A percentile compares a stretch with the other conserved stretches of the same genome.
Conservation (phyloP, 108 stramenopile genomes). For the Pseudonitzschia delicatissima region DNA sequence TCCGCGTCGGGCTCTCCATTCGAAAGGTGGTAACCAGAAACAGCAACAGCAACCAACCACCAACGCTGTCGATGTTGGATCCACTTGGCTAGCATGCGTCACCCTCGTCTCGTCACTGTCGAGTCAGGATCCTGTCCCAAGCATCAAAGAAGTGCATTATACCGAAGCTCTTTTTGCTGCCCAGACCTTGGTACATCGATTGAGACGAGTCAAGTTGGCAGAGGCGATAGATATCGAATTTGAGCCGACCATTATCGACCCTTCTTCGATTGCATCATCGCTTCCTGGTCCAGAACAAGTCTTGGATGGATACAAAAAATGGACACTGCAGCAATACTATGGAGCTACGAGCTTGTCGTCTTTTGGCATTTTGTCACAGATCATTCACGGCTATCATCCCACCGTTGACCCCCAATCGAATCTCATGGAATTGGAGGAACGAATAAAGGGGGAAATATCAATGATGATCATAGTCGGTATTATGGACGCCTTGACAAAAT, state of each 20-base stretch:
- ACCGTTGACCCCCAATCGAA: not conserved
- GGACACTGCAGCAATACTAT: slow-evolving; percentile 3
- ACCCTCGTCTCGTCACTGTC: slow-evolving; percentile 18
- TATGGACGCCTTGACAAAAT: slow-evolving; percentile 34
- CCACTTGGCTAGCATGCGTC: slow-evolving; percentile 56
- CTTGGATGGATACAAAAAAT: slow-evolving; percentile 12
- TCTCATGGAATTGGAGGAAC: slow-evolving; percentile 40
- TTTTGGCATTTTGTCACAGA: slow-evolving; percentile 2
- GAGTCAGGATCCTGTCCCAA: slow-evolving; percentile 9
- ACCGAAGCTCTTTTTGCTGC: slow-evolving; percentile 61
- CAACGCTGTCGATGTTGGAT: slow-evolving; percentile 32
- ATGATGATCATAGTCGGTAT: slow-evolving; percentile 47
- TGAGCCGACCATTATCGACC: slow-evolving; percentile 26
- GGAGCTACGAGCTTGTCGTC: slow-evolving; percentile 13
- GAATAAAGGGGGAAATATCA: slow-evolving; percentile 62
- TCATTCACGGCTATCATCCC: slow-evolving; percentile 16
- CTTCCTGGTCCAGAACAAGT: slow-evolving; percentile 31
- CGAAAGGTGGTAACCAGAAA: slow-evolving; percentile 13
- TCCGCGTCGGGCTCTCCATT: slow-evolving; percentile 47
- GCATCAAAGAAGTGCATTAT: slow-evolving; percentile 20
- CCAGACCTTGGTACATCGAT: slow-evolving; percentile 57
- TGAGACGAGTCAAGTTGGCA: slow-evolving; percentile 37
- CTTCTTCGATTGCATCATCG: slow-evolving; percentile 8
- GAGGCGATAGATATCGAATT: slow-evolving; percentile 65
- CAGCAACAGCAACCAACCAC: slow-evolving; percentile 1